These are phyloP conservation scores for Phytophthora sp. DNA, from an alignment of 352 stramenopile species.

Conservation along the genomic window DNA sequence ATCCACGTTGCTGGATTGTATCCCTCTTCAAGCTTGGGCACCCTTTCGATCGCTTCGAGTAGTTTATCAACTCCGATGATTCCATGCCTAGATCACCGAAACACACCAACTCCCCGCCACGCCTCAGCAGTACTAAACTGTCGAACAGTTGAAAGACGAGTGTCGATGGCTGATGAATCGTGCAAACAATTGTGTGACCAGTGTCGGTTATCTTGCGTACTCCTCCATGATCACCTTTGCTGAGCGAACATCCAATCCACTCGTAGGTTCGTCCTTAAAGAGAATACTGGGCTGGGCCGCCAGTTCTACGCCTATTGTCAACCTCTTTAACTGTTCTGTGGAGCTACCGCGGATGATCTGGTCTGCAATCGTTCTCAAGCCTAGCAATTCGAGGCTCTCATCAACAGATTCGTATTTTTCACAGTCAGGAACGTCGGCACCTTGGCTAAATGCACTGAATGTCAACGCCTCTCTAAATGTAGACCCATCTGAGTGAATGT, in stretches of 20 bases:
- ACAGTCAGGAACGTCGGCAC: background rate
- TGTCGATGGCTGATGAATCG: background rate
- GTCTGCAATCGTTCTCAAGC: background rate
- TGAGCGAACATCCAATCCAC: no score
- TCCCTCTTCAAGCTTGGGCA: background rate
- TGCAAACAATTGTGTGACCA: background rate
- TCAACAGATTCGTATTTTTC: background rate
- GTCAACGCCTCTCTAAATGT: no score
- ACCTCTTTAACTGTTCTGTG: background rate
- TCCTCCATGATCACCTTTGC: background rate
- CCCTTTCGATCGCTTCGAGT: background rate
- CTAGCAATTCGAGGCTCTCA: background rate
- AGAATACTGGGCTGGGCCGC: background rate
- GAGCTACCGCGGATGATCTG: background rate
- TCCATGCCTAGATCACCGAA: background rate
- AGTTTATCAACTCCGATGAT: background rate
- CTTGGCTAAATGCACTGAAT: no score
- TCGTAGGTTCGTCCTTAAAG: no score
- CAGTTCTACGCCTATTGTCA: background rate
- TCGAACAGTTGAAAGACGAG: background rate
- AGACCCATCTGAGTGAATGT: no score
- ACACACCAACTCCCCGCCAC: background rate
- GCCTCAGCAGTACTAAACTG: background rate
- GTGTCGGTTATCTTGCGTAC: background rate
- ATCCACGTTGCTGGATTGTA: background rate